Percentiles rank a stretch among this genome's conserved stretches.
Conservation (phyloP, 257 asterid species). For the Fraxinus anomala region DNA sequence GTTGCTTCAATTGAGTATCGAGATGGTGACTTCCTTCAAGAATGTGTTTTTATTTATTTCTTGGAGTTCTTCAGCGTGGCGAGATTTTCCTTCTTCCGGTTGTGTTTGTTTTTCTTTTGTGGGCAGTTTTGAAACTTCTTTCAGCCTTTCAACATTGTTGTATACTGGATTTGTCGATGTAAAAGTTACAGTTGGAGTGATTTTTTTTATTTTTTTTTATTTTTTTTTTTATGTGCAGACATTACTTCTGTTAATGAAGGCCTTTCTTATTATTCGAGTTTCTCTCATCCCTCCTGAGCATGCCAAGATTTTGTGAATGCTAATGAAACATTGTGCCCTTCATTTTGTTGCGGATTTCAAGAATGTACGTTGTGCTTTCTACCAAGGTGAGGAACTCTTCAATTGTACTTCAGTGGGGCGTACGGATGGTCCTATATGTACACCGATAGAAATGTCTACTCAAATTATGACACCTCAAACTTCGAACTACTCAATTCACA, state of each 20-base stretch:
- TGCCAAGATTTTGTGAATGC: neutral
- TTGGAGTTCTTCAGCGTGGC: slow-evolving; percentile 20
- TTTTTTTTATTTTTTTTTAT: no score
- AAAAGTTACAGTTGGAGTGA: neutral
- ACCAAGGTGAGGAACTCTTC: neutral
- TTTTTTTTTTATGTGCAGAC: neutral
- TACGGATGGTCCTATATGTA: no score
- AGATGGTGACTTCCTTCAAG: slow-evolving; percentile 25
- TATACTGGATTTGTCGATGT: slow-evolving; percentile 3
- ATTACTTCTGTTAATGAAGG: neutral
- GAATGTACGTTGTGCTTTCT: neutral
- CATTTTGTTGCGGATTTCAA: neutral
- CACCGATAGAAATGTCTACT: no score
- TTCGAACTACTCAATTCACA: no score
- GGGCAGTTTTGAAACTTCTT: slow-evolving; percentile 23
- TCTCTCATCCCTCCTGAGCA: neutral
- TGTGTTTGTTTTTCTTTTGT: slow-evolving; percentile 11
- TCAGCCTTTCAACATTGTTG: slow-evolving; percentile 11
- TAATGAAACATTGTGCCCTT: neutral
- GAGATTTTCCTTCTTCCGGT: neutral
- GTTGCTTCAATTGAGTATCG: slow-evolving; percentile 6
- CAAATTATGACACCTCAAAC: no score
- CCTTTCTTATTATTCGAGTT: neutral
- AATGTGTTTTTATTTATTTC: slow-evolving; percentile 22
- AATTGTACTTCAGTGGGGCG: no score